Evolutionary conservation across 805 yeast species (phyloP).

Genomic region (Pichia nakasei): DNA sequence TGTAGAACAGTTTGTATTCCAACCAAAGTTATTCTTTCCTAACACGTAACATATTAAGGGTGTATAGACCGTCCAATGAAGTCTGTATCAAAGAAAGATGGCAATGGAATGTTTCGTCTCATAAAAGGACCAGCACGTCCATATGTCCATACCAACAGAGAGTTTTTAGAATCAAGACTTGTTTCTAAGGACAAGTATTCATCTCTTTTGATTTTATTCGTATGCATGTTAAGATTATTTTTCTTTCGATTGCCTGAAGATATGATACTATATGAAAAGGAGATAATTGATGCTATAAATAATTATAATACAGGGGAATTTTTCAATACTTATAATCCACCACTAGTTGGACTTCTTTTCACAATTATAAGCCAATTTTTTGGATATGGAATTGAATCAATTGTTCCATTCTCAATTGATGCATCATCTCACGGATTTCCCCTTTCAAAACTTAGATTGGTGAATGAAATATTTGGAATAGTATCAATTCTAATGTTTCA

Average conservation of each 20-base stretch:
- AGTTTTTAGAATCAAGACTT: not conserved
- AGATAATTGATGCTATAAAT: slow-evolving; percentile 37
- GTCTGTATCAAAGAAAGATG: no score
- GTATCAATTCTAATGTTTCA: slow-evolving; percentile 44
- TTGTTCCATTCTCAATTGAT: slow-evolving; percentile 19
- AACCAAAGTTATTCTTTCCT: no score
- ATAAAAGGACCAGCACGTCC: slow-evolving; percentile 9
- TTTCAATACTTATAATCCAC: slow-evolving; percentile 76
- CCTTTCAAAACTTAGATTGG: slow-evolving; percentile 49
- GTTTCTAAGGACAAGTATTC: slow-evolving; percentile 11
- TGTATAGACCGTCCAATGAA: no score
- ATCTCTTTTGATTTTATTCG: slow-evolving; percentile 6
- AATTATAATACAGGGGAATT: slow-evolving; percentile 59
- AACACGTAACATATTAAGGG: no score
- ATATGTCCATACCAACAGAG: slow-evolving; percentile 1
- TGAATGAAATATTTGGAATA: slow-evolving; percentile 50
- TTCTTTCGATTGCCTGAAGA: slow-evolving; percentile 55
- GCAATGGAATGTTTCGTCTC: no score
- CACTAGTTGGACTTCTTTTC: slow-evolving; percentile 64
- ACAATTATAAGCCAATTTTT: slow-evolving; percentile 50
- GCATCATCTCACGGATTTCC: slow-evolving; percentile 30
- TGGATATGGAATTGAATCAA: slow-evolving; percentile 33
- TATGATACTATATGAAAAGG: slow-evolving; percentile 89
- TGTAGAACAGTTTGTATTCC: no score
- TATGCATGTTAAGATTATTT: slow-evolving; percentile 45